These are phyloP conservation scores for Fraxinus excelsior DNA, from an alignment of 257 asterid species.

Conservation along the genomic window DNA sequence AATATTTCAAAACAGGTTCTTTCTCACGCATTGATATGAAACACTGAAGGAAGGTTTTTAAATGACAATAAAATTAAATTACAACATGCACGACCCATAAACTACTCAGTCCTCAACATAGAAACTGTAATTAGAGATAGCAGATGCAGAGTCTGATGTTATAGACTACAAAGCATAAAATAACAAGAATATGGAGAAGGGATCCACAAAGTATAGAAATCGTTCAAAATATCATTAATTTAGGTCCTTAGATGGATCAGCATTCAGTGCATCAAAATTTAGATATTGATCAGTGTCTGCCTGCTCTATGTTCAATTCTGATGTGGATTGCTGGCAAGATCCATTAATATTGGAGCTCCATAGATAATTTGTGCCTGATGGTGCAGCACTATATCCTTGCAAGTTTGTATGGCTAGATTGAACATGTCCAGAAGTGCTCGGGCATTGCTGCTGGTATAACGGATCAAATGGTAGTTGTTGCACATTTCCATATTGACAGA, in stretches of 20 bases:
- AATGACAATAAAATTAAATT: too few relatives aligned
- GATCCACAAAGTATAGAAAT: not conserved
- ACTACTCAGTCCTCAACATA: not conserved
- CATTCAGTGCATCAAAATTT: slow-evolving; percentile 19
- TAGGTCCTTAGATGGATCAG: not conserved
- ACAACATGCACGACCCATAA: not conserved
- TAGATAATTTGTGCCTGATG: not conserved
- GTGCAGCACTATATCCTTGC: not conserved
- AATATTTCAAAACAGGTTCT: not conserved
- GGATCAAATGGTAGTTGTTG: not conserved
- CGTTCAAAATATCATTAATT: not conserved
- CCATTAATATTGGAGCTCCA: not conserved
- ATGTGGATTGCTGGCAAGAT: not conserved
- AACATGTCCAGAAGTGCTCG: not conserved
- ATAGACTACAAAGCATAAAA: not conserved
- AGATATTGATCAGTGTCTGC: slow-evolving; percentile 22
- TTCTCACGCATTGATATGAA: not conserved
- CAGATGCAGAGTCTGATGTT: not conserved
- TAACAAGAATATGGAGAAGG: not conserved
- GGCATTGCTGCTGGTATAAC: not conserved
- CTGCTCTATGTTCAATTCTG: slow-evolving; percentile 7
- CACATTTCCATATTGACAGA: not conserved
- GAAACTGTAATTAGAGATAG: not conserved
- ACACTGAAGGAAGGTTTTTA: not conserved
- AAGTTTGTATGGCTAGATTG: not conserved